A percentile compares a stretch with the other conserved stretches of the same genome.
phyloP scores from a whole-genome alignment of 768 basidiomycete species.

The Xerocomellus intermedius region DNA sequence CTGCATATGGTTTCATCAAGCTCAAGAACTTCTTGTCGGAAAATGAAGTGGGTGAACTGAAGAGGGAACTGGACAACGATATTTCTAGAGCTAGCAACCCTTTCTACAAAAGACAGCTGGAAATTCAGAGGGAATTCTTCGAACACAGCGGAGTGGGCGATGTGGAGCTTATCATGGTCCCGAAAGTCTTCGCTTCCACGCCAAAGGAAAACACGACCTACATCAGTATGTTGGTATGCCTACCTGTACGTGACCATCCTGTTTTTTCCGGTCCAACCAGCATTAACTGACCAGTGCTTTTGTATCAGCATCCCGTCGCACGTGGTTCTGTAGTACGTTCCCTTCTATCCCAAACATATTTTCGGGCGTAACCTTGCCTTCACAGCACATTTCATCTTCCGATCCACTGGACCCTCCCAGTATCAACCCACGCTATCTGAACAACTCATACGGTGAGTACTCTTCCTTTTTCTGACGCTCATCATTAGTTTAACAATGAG shows the following conservation, averaged over 20 bases:
- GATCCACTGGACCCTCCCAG: slow-evolving; percentile 11
- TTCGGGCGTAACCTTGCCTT: background rate
- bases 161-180: slow-evolving; percentile 20
- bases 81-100: background rate
- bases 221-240: slow-evolving; percentile 4
- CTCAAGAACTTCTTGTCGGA: slow-evolving; percentile 11
- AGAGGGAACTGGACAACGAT: slow-evolving; percentile 8
- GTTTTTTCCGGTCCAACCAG: background rate
- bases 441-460: slow-evolving; percentile 13
- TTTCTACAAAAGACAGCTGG: slow-evolving; percentile 14
- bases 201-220: slow-evolving; percentile 12
- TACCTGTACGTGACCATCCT: slow-evolving; percentile 8
- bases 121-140: slow-evolving; percentile 10
- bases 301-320: slow-evolving; percentile 14
- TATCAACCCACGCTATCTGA: slow-evolving; percentile 14
- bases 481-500: background rate
- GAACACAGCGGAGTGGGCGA: slow-evolving; percentile 7
- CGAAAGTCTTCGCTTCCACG: slow-evolving; percentile 8
- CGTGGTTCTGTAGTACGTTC: slow-evolving; percentile 16
- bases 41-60: slow-evolving; percentile 11
- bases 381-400: slow-evolving; percentile 16
- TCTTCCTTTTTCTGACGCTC: background rate
- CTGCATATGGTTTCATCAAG: slow-evolving; percentile 20
- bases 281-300: background rate
- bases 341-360: background rate